Percentiles rank a stretch among this genome's conserved stretches.
Conservation (phyloP, 2,329 filamentous ascomycete genomes). For the Cordyceps fumosorosea region DNA sequence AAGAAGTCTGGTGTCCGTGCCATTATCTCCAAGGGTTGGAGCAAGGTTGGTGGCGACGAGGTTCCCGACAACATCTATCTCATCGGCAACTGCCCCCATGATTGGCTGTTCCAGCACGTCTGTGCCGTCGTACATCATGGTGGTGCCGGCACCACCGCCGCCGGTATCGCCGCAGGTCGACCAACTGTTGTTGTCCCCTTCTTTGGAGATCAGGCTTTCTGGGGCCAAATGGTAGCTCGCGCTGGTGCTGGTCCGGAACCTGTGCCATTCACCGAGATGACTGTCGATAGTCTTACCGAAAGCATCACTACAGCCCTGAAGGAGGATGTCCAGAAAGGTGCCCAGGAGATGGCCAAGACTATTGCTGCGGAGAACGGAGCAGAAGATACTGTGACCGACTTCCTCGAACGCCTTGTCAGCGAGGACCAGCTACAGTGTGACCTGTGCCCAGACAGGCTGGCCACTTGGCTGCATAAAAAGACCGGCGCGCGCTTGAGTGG, state of each 20-base stretch:
- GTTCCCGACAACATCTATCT: slow-evolving; percentile 49
- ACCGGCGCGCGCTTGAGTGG: slow-evolving; percentile 54
- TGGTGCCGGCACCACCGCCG: slow-evolving; percentile 59
- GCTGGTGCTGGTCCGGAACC: slow-evolving; percentile 55
- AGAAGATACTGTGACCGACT: slow-evolving; percentile 43
- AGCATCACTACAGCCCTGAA: slow-evolving; percentile 47
- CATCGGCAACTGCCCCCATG: slow-evolving; percentile 59
- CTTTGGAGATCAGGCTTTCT: slow-evolving; percentile 61
- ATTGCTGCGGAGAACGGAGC: slow-evolving; percentile 51
- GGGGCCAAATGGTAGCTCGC: slow-evolving; percentile 55
- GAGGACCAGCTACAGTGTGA: slow-evolving; percentile 51
- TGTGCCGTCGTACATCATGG: slow-evolving; percentile 57
- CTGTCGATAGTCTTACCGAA: slow-evolving; percentile 46
- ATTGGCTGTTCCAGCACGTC: slow-evolving; percentile 58
- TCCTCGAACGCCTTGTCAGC: slow-evolving; percentile 46
- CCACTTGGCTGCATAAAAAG: slow-evolving; percentile 55
- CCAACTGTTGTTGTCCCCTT: slow-evolving; percentile 62
- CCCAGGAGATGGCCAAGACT: slow-evolving; percentile 38
- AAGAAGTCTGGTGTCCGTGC: slow-evolving; percentile 51
- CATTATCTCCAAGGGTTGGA: slow-evolving; percentile 59
- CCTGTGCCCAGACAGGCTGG: slow-evolving; percentile 48
- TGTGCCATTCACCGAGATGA: slow-evolving; percentile 52
- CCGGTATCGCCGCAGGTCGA: slow-evolving; percentile 51
- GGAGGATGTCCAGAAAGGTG: slow-evolving; percentile 35
- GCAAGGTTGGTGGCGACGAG: slow-evolving; percentile 46